phyloP scores from a whole-genome alignment of 225 moss, liverwort and hornwort genomes.

The Straminergon stramineum region DNA sequence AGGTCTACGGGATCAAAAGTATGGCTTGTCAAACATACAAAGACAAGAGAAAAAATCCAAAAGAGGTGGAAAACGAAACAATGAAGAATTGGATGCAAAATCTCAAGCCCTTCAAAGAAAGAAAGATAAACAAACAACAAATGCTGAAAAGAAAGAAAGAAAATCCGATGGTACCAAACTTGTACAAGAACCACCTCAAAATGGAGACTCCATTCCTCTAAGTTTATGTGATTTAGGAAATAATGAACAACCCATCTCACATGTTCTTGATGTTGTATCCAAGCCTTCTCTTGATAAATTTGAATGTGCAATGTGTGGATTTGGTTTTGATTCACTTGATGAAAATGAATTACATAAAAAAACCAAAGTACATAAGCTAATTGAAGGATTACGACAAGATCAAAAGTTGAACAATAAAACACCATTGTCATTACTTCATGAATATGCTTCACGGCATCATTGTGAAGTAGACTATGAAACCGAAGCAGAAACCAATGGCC shows the following conservation, averaged over 20 bases:
- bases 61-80: constrained; percentile 18
- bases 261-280: not conserved
- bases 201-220: not conserved
- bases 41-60: constrained; percentile 17
- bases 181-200: constrained; percentile 3
- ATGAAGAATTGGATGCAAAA: constrained; percentile 11
- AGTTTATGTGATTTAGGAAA: not conserved
- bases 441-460: constrained; percentile 43
- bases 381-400: constrained; percentile 40
- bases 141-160: not conserved
- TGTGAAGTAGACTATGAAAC: constrained; percentile 48
- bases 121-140: not conserved
- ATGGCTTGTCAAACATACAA: not conserved
- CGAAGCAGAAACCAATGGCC: constrained; percentile 33
- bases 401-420: constrained; percentile 55
- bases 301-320: constrained; percentile 48
- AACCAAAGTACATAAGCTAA: constrained; percentile 32
- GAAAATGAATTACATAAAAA: constrained; percentile 36
- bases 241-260: not conserved
- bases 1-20: not conserved
- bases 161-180: not conserved
- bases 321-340: constrained; percentile 28
- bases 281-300: constrained; percentile 36
- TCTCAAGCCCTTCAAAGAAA: not conserved
- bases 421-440: constrained; percentile 42